A percentile compares a stretch with the other conserved stretches of the same genome.
phyloP scores from a whole-genome alignment of 331 rosid genomes.

The Acacia concinna region DNA sequence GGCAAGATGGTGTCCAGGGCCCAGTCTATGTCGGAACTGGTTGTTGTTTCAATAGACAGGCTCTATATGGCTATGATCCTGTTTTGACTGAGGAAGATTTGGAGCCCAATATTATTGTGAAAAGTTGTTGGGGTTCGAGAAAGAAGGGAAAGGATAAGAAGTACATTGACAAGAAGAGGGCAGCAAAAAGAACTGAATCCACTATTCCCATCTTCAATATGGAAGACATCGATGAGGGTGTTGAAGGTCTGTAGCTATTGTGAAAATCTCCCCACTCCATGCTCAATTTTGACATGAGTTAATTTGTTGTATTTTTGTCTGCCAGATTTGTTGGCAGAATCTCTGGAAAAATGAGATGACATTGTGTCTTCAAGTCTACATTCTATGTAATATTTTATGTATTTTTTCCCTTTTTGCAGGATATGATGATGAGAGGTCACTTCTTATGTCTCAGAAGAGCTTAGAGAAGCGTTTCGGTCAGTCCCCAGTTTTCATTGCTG shows the following conservation, averaged over 20 bases:
- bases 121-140: conserved; percentile 98
- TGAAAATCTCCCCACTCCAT: neutral
- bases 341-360: conserved; percentile 20
- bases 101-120: conserved; percentile 86
- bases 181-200: conserved; percentile 80
- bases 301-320: no score
- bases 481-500: conserved; percentile 82
- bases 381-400: conserved; percentile 12
- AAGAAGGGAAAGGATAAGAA: conserved; percentile 83
- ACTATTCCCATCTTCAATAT: conserved; percentile 94
- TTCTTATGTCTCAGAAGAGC: conserved; percentile 82
- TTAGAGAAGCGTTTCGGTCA: conserved; percentile 86
- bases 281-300: no score
- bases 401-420: conserved; percentile 44
- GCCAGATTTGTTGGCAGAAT: neutral
- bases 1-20: conserved; percentile 97
- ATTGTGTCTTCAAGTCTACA: conserved; percentile 2
- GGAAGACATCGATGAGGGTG: conserved; percentile 99
- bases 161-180: conserved; percentile 89
- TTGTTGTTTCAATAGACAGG: conserved; percentile 99
- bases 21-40: conserved; percentile 99
- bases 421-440: conserved; percentile 78
- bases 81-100: conserved; percentile 92
- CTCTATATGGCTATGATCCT: conserved; percentile 96
- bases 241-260: conserved; percentile 70